These are phyloP conservation scores for Mucor circinelloides DNA, from an alignment of 371 early-diverging fungal genomes.

Conservation along the genomic window DNA sequence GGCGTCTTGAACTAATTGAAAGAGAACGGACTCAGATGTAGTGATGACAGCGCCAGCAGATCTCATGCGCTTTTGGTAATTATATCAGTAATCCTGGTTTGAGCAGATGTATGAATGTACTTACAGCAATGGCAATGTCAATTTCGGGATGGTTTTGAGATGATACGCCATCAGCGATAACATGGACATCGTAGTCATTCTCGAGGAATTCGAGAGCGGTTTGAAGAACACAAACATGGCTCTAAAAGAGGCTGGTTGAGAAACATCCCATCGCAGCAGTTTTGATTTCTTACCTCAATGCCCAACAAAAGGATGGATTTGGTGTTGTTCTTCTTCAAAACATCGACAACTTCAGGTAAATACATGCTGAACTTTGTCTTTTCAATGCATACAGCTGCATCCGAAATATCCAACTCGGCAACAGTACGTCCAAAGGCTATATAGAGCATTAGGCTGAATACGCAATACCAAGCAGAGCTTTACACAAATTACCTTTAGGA, in stretches of 20 bases:
- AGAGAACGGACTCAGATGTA: conserved; percentile 90
- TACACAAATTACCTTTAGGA: conserved; percentile 60
- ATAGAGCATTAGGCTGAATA: not conserved
- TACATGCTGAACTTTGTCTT: conserved; percentile 95
- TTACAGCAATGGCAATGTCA: conserved; percentile 80
- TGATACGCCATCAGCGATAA: conserved; percentile 91
- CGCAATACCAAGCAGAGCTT: conserved; percentile 27
- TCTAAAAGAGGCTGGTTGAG: conserved; percentile 36
- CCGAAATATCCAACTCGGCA: conserved; percentile 72
- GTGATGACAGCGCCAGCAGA: conserved; percentile 80
- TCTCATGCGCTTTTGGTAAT: conserved; percentile 60
- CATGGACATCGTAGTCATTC: conserved; percentile 76
- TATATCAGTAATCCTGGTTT: not conserved
- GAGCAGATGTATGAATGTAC: conserved; percentile 9
- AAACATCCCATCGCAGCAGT: too few relatives aligned
- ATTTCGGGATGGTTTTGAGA: conserved; percentile 86
- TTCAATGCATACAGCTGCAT: conserved; percentile 53
- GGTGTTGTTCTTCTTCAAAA: conserved; percentile 58
- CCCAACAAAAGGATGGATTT: conserved; percentile 88
- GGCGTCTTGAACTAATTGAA: conserved; percentile 87
- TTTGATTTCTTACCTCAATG: conserved; percentile 69
- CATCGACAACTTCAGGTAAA: conserved; percentile 64
- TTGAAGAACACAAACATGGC: conserved; percentile 94
- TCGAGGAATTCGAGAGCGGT: conserved; percentile 86
- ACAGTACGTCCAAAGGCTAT: conserved; percentile 85